Evolutionary conservation across 1,139 yeast genomes (phyloP).

Genomic region (Sugiyamaella japonica): DNA sequence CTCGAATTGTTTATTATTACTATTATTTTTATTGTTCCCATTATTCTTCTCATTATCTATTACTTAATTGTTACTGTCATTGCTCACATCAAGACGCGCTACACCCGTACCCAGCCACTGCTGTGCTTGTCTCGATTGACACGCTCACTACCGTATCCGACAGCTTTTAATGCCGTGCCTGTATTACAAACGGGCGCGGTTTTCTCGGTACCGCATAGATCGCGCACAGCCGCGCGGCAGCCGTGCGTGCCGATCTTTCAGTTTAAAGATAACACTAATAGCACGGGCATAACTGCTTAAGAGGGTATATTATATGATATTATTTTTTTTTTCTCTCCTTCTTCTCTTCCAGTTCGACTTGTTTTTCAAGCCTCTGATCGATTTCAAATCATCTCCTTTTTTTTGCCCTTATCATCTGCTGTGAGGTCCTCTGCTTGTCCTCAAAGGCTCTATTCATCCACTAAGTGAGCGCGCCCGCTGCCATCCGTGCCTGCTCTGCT

Average conservation of each 20-base stretch:
- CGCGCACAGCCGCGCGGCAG: not conserved
- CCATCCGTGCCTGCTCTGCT: too few relatives aligned
- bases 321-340: not conserved
- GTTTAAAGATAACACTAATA: slow-evolving; percentile 1
- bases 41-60: not conserved
- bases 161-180: slow-evolving; percentile 11
- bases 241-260: slow-evolving; percentile 13
- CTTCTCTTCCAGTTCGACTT: too few relatives aligned
- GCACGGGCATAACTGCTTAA: slow-evolving; percentile 1
- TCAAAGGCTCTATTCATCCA: too few relatives aligned
- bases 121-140: slow-evolving; percentile 2
- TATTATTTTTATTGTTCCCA: too few relatives aligned
- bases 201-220: not conserved
- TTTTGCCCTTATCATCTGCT: not conserved
- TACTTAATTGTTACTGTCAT: not conserved
- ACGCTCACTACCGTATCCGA: not conserved
- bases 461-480: too few relatives aligned
- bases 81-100: too few relatives aligned
- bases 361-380: not conserved
- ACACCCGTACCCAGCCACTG: too few relatives aligned
- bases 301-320: not conserved
- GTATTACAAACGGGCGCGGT: slow-evolving; percentile 1
- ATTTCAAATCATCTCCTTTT: too few relatives aligned
- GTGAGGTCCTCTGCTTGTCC: too few relatives aligned
- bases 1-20: not conserved